phyloP scores from a whole-genome alignment of 805 yeast genomes.

The Lipomyces sp. region DNA sequence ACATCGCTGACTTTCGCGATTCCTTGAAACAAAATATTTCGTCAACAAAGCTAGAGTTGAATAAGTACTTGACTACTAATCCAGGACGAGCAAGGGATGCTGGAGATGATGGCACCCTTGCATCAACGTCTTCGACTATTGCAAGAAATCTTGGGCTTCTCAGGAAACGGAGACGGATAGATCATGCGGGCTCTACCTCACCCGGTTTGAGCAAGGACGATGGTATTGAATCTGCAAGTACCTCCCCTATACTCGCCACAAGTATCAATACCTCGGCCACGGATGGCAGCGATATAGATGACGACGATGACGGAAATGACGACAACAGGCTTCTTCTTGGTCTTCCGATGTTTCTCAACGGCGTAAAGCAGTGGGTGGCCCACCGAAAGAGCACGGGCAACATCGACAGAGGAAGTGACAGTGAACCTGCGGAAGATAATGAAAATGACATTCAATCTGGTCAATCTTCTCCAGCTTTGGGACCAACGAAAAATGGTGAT shows the following conservation, averaged over 20 bases:
- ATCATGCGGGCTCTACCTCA: background rate
- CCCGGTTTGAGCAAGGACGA: slow-evolving; percentile 5
- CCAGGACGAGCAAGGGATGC: slow-evolving; percentile 5
- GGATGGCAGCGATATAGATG: slow-evolving; percentile 8
- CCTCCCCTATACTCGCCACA: slow-evolving; percentile 1
- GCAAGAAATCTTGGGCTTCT: slow-evolving; percentile 13
- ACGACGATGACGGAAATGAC: slow-evolving; percentile 25
- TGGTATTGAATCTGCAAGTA: background rate
- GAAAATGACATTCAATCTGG: background rate
- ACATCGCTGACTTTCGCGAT: slow-evolving; percentile 79
- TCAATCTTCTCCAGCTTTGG: no score
- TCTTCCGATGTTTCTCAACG: slow-evolving; percentile 20
- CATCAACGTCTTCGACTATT: slow-evolving; percentile 5
- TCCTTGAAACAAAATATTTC: slow-evolving; percentile 68
- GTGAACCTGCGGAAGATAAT: background rate
- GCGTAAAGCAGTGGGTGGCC: slow-evolving; percentile 25
- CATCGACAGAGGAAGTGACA: background rate
- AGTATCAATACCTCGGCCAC: background rate
- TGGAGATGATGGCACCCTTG: slow-evolving; percentile 29
- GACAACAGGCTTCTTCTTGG: slow-evolving; percentile 19
- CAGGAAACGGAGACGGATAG: slow-evolving; percentile 13
- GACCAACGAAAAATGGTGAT: no score
- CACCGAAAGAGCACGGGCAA: slow-evolving; percentile 5
- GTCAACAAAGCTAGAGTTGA: slow-evolving; percentile 69
- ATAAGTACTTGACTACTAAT: slow-evolving; percentile 60